A percentile compares a stretch with the other conserved stretches of the same genome.
phyloP scores from a whole-genome alignment of 306 rosid species.

The Clitoria ternatea region DNA sequence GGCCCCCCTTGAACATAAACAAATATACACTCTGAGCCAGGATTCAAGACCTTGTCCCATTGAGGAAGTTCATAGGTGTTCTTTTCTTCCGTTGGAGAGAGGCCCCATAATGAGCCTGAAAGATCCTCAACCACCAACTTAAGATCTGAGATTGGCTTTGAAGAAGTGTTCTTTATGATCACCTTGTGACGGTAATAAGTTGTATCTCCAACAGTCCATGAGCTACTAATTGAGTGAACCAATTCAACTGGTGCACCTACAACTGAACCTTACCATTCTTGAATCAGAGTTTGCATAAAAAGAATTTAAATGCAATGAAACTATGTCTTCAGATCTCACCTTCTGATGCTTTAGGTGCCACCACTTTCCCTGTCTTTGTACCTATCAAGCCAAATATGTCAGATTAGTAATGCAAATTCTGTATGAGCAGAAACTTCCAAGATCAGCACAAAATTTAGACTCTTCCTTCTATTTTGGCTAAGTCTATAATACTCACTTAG shows the following conservation, averaged over 20 bases:
- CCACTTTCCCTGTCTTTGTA: conserved; percentile 10
- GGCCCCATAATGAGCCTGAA: conserved; percentile 74
- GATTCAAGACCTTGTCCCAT: conserved; percentile 57
- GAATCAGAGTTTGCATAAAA: not conserved
- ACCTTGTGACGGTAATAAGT: conserved; percentile 73
- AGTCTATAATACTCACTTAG: conserved; percentile 34
- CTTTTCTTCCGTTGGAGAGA: conserved; percentile 53
- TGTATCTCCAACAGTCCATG: conserved; percentile 51
- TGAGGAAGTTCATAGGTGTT: conserved; percentile 61
- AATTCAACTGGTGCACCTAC: conserved; percentile 54
- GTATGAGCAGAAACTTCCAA: not conserved
- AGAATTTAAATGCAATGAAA: not conserved
- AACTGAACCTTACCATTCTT: not conserved
- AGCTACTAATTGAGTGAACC: conserved; percentile 60
- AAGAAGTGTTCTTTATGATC: conserved; percentile 60
- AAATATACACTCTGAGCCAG: conserved; percentile 54
- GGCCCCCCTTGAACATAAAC: conserved; percentile 87
- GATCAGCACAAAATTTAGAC: not conserved
- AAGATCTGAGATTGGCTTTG: conserved; percentile 52
- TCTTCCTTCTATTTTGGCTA: not conserved
- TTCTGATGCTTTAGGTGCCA: not conserved
- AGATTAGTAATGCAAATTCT: not conserved
- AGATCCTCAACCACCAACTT: conserved; percentile 54
- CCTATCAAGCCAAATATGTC: conserved; percentile 29
- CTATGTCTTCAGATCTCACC: conserved; percentile 4